A percentile compares a stretch with the other conserved stretches of the same genome.
Conservation (phyloP, 2,329 filamentous ascomycete genomes). For the Paecilomyces sp. region DNA sequence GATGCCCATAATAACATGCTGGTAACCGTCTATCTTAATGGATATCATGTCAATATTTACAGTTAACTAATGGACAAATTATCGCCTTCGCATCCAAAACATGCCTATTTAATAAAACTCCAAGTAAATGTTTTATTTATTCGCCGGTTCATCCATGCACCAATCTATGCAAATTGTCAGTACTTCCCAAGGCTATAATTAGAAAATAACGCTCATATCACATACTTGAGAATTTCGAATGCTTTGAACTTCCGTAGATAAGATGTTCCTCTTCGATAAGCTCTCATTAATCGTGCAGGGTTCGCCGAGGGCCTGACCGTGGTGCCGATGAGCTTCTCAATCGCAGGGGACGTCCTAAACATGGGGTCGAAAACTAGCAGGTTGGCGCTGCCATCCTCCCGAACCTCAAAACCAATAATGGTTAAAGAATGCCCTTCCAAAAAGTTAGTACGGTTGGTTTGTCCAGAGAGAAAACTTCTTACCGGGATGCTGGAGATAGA, state of each 20-base stretch:
- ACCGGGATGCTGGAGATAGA: slow-evolving; percentile 84
- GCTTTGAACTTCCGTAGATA: slow-evolving; percentile 65
- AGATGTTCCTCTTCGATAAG: slow-evolving; percentile 63
- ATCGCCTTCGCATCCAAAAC: not conserved
- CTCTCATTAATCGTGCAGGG: slow-evolving; percentile 51
- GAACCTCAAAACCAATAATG: slow-evolving; percentile 75
- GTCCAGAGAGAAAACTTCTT: slow-evolving; percentile 10
- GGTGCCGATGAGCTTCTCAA: slow-evolving; percentile 52
- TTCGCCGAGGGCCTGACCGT: slow-evolving; percentile 28
- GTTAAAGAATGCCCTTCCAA: slow-evolving; percentile 69
- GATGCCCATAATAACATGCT: not conserved
- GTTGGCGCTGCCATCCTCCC: slow-evolving; percentile 55
- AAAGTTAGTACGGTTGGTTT: not conserved
- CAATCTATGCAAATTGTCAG: not conserved
- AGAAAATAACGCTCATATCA: not conserved
- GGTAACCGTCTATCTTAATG: not conserved
- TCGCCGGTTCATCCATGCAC: not conserved
- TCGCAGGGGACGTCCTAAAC: slow-evolving; percentile 60
- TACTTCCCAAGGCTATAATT: not conserved
- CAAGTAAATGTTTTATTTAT: not conserved
- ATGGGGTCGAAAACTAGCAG: slow-evolving; percentile 85
- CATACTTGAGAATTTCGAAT: slow-evolving; percentile 71
- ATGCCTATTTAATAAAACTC: not conserved
- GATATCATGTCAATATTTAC: not conserved
- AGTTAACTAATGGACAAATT: not conserved